Evolutionary conservation across 2,329 filamentous ascomycete species (phyloP).

Genomic region (Diaporthe sp.): DNA sequence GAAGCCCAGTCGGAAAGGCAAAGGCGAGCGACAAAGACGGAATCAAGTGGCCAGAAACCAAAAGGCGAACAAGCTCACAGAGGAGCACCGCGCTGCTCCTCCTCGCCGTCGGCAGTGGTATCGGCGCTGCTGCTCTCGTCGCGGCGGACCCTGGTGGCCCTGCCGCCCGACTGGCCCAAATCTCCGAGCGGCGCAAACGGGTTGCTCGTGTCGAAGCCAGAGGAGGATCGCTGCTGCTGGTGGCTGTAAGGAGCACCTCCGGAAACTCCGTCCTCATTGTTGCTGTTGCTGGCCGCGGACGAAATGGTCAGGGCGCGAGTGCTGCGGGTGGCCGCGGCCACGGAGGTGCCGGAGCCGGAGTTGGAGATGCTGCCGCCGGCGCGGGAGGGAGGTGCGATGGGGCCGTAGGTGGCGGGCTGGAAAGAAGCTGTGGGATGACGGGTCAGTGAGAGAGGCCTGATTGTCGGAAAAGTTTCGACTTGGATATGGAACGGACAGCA

Average conservation of each 20-base stretch:
- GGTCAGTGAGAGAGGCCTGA: not conserved
- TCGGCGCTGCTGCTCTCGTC: not conserved
- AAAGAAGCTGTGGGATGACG: constrained; percentile 7
- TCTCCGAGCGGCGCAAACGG: constrained; percentile 20
- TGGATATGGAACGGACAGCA: not conserved
- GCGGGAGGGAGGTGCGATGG: constrained; percentile 30
- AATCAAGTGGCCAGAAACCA: not conserved
- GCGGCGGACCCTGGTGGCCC: not conserved
- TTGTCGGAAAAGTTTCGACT: no score
- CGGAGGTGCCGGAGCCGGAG: not conserved
- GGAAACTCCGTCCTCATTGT: not conserved
- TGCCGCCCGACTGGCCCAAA: not conserved
- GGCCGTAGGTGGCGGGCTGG: constrained; percentile 29
- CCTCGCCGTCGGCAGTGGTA: not conserved
- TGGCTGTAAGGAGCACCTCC: not conserved
- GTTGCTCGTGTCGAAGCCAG: not conserved
- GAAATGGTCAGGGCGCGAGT: not conserved
- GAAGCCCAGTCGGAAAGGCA: not conserved
- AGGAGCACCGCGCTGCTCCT: constrained; percentile 27
- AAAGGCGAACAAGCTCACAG: not conserved
- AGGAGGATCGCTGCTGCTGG: not conserved
- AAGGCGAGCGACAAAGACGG: not conserved
- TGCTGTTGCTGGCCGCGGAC: not conserved
- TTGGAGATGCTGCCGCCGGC: not conserved
- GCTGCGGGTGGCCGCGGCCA: not conserved